Percentiles rank a stretch among this genome's conserved stretches.
Evolutionary conservation across 2,329 filamentous ascomycete genomes (phyloP).

Genomic region (Ophiostoma ulmi): DNA sequence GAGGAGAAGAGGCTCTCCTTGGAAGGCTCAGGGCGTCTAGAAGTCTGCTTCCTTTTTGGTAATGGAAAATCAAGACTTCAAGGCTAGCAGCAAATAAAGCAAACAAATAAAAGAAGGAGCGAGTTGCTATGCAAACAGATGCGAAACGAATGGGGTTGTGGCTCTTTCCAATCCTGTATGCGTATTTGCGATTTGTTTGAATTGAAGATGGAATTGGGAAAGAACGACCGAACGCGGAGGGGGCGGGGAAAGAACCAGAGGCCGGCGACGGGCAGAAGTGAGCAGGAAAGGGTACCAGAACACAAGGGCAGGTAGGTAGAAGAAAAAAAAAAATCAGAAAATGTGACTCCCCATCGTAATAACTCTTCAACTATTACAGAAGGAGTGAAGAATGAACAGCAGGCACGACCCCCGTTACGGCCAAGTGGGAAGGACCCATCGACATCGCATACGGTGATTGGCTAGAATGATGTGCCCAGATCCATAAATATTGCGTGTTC

Average conservation of each 20-base stretch:
- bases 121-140: neutral
- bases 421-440: neutral
- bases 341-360: slow-evolving; percentile 14
- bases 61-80: neutral
- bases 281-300: neutral
- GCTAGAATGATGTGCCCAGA: neutral
- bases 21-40: neutral
- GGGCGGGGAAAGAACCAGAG: slow-evolving; percentile 27
- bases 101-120: neutral
- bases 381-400: slow-evolving; percentile 2
- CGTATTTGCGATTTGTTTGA: slow-evolving; percentile 21
- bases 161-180: slow-evolving; percentile 24
- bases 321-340: slow-evolving; percentile 16
- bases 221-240: slow-evolving; percentile 28
- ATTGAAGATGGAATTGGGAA: slow-evolving; percentile 25
- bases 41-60: neutral
- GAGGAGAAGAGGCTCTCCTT: neutral
- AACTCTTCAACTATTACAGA: slow-evolving; percentile 1
- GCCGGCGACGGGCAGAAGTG: slow-evolving; percentile 15
- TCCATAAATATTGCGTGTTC: slow-evolving; percentile 1
- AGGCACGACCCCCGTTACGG: slow-evolving; percentile 10
- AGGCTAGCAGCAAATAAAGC: slow-evolving; percentile 1
- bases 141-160: slow-evolving; percentile 19
- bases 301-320: neutral
- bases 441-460: neutral